A percentile compares a stretch with the other conserved stretches of the same genome.
Evolutionary conservation across 306 rosid genomes (phyloP).

Genomic region (Vicia villosa): DNA sequence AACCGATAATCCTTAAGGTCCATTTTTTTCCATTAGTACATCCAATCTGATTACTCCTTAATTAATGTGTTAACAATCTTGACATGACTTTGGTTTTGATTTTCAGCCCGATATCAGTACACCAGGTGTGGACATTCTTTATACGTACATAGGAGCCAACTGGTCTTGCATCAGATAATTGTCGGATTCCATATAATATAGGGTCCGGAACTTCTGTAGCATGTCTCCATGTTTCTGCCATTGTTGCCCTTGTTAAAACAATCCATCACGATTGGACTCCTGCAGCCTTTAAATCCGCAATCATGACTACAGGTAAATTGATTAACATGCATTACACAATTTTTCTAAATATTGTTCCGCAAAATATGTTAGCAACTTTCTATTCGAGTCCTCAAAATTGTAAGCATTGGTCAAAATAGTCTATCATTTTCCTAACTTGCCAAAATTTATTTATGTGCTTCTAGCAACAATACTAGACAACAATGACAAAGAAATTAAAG

Average conservation of each 20-base stretch:
- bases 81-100: conserved; percentile 9
- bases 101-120: conserved; percentile 66
- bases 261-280: conserved; percentile 11
- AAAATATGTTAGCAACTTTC: too few species aligned
- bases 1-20: conserved; percentile 61
- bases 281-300: conserved; percentile 60
- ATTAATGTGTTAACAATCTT: neutral
- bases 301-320: conserved; percentile 82
- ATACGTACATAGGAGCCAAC: conserved; percentile 49
- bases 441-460: neutral
- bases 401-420: neutral
- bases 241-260: too few species aligned
- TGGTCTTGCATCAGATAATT: conserved; percentile 31
- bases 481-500: conserved; percentile 37
- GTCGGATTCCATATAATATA: conserved; percentile 37
- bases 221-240: conserved; percentile 53
- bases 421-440: neutral
- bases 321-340: too few species aligned
- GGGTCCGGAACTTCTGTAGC: conserved; percentile 60
- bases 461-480: conserved; percentile 51
- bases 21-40: neutral
- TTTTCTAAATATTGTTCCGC: too few species aligned
- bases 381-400: neutral
- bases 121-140: conserved; percentile 62
- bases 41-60: neutral